Evolutionary conservation across 345 rosid genomes (phyloP).

Genomic region (Kandelia obovata): DNA sequence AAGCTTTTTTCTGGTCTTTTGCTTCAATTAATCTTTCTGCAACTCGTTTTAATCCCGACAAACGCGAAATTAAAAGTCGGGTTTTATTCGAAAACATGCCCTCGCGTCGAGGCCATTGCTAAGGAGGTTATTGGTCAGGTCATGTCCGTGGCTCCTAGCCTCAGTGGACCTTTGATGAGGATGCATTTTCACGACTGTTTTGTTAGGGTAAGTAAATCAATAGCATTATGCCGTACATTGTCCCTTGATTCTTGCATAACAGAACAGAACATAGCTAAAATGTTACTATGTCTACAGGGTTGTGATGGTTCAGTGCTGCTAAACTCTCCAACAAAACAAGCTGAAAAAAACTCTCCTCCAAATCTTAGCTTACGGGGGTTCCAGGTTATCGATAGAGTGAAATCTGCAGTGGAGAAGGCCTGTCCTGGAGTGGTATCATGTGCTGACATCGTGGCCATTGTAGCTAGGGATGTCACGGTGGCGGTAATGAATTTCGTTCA

Average conservation of each 20-base stretch:
- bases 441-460: slow-evolving; percentile 65
- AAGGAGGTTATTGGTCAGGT: slow-evolving; percentile 23
- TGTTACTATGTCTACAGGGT: slow-evolving; percentile 40
- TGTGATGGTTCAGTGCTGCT: slow-evolving; percentile 78
- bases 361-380: slow-evolving; percentile 60
- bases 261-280: too few species aligned
- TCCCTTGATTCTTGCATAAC: too few species aligned
- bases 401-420: slow-evolving; percentile 52
- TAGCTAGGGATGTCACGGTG: slow-evolving; percentile 52
- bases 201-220: slow-evolving; percentile 39
- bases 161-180: slow-evolving; percentile 60
- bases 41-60: slow-evolving; percentile 26
- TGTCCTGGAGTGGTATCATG: slow-evolving; percentile 84
- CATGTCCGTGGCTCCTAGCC: slow-evolving; percentile 39
- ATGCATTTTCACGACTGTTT: slow-evolving; percentile 87
- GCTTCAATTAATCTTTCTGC: slow-evolving; percentile 19
- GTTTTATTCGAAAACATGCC: slow-evolving; percentile 49
- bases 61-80: slow-evolving; percentile 50
- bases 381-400: slow-evolving; percentile 51
- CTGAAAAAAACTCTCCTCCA: slow-evolving; percentile 52
- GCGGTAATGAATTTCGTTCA: slow-evolving; percentile 28
- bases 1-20: slow-evolving; percentile 26
- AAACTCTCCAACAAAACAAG: slow-evolving; percentile 38
- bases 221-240: too few species aligned
- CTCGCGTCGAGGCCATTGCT: slow-evolving; percentile 46